These are phyloP conservation scores for Leonotis leonurus DNA, from an alignment of 257 asterid species.

Conservation along the genomic window DNA sequence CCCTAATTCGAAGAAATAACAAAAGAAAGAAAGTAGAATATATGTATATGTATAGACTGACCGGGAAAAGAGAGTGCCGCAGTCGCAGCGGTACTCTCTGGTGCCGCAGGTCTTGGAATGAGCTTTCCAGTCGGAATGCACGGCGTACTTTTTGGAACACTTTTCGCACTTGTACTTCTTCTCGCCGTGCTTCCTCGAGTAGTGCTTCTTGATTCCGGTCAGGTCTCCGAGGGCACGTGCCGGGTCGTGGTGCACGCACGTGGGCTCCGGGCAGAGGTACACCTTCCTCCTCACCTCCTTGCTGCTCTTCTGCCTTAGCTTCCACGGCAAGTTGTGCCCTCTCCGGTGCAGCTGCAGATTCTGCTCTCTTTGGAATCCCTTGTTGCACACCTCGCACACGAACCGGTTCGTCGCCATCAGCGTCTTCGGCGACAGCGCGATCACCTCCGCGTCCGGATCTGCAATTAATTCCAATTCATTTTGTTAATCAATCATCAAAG, in stretches of 20 bases:
- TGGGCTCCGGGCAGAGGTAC: constrained; percentile 74
- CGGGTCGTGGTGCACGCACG: constrained; percentile 74
- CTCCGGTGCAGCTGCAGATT: constrained; percentile 78
- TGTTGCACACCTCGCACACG: constrained; percentile 73
- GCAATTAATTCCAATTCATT: too few species aligned
- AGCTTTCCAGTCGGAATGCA: constrained; percentile 82
- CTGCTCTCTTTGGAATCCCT: constrained; percentile 81
- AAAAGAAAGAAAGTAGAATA: not conserved
- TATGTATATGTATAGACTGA: not conserved
- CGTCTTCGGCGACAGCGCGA: constrained; percentile 71
- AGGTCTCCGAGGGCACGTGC: constrained; percentile 78
- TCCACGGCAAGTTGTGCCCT: constrained; percentile 85
- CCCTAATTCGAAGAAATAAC: not conserved
- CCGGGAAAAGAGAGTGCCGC: constrained; percentile 85
- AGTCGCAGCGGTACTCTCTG: constrained; percentile 67
- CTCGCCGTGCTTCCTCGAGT: constrained; percentile 68
- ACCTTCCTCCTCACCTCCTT: constrained; percentile 60
- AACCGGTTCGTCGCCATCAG: constrained; percentile 83
- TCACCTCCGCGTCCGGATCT: constrained; percentile 78
- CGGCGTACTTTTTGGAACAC: constrained; percentile 79
- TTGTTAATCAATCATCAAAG: too few species aligned
- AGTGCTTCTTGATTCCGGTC: constrained; percentile 80
- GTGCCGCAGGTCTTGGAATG: constrained; percentile 74
- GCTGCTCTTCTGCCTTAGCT: constrained; percentile 50
- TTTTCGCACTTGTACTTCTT: constrained; percentile 72